phyloP scores from a whole-genome alignment of 768 basidiomycete genomes.

The Cystofilobasidium capitatum region DNA sequence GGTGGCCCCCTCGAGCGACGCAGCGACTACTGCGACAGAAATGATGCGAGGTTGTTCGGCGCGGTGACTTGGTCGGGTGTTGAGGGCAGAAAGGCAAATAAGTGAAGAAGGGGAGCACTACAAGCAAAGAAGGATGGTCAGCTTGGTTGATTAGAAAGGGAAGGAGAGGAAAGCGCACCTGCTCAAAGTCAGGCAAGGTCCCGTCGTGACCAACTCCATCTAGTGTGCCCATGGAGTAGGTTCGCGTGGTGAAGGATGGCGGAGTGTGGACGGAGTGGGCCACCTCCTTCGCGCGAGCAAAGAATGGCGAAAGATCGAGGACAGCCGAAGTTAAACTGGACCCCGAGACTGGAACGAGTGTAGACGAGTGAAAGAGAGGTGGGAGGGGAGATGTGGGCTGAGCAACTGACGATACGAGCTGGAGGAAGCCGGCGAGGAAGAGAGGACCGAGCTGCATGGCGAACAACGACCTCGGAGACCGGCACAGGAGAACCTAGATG shows the following conservation, averaged over 20 bases:
- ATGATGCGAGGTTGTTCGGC: slow-evolving; percentile 2
- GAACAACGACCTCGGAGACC: too few species aligned
- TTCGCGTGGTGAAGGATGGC: not conserved
- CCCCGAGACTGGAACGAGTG: not conserved
- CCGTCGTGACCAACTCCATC: slow-evolving; percentile 5
- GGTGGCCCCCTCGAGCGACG: not conserved
- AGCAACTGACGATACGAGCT: too few species aligned
- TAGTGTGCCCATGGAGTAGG: not conserved
- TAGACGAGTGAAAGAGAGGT: too few species aligned
- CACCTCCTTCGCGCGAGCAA: not conserved
- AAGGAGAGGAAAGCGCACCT: not conserved
- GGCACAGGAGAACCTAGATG: too few species aligned
- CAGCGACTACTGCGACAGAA: not conserved
- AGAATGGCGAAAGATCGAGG: not conserved
- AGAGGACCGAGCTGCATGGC: too few species aligned
- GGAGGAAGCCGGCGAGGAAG: too few species aligned
- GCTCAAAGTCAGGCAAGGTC: not conserved
- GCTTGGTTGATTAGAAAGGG: not conserved
- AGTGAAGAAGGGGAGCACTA: slow-evolving; percentile 1
- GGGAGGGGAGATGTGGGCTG: too few species aligned
- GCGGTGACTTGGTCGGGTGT: slow-evolving; percentile 10
- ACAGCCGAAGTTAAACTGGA: not conserved
- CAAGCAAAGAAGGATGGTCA: not conserved
- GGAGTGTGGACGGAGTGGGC: not conserved
- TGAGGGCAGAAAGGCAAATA: slow-evolving; percentile 5